A percentile compares a stretch with the other conserved stretches of the same genome.
phyloP scores from a whole-genome alignment of 1,284 basidiomycete species.

The Exobasidium rhododendri region DNA sequence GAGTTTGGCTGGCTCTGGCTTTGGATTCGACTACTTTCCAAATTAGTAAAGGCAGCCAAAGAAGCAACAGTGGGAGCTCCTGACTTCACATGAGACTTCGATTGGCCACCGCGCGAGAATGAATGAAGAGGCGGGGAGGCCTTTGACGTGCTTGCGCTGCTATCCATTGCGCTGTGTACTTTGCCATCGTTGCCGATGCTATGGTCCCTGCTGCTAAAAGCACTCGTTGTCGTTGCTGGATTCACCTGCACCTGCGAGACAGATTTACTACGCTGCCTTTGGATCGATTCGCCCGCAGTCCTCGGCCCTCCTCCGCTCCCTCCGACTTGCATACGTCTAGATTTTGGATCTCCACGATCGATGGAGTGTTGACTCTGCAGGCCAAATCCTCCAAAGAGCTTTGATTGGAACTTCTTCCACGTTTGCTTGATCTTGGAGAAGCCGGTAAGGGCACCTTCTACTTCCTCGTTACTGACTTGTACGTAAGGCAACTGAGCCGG shows the following conservation, averaged over 20 bases:
- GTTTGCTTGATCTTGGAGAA: constrained; percentile 45
- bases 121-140: not conserved
- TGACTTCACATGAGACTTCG: no score
- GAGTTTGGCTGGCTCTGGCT: constrained; percentile 9
- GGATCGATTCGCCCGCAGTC: not conserved
- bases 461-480: constrained; percentile 74
- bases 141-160: no score
- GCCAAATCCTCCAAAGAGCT: constrained; percentile 31
- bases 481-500: constrained; percentile 64
- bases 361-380: not conserved
- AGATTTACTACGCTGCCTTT: constrained; percentile 12
- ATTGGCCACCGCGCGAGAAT: not conserved
- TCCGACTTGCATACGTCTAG: no score
- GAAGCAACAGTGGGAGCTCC: no score
- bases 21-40: not conserved
- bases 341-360: not conserved
- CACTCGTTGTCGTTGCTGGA: no score
- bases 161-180: no score
- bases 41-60: no score
- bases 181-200: not conserved
- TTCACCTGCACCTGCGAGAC: constrained; percentile 15
- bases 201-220: no score
- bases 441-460: constrained; percentile 64
- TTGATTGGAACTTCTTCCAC: constrained; percentile 41
- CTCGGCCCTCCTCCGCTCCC: no score